A percentile compares a stretch with the other conserved stretches of the same genome.
Evolutionary conservation across 1,284 basidiomycete species (phyloP).

Genomic region (Sporisorium scitamineum): DNA sequence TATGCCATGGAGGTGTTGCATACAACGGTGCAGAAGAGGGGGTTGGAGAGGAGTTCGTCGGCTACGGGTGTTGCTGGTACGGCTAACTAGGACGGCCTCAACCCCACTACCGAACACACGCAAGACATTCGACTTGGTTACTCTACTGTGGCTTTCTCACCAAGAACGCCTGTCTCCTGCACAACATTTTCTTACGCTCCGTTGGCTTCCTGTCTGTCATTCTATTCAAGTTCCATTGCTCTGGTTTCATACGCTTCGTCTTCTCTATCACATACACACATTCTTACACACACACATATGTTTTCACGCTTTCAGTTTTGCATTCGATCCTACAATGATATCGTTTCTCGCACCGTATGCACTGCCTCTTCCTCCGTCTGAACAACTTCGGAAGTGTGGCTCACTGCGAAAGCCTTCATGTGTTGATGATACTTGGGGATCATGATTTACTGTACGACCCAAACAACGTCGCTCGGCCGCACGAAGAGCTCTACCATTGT

Average conservation of each 20-base stretch:
- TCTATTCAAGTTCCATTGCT: background rate
- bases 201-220: background rate
- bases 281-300: background rate
- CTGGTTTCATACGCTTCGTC: background rate
- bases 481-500: constrained; percentile 35
- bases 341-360: background rate
- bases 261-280: background rate
- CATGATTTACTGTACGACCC: constrained; percentile 37
- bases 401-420: too few relatives aligned
- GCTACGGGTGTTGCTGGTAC: constrained; percentile 4
- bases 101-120: too few relatives aligned
- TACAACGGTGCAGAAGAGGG: constrained; percentile 24
- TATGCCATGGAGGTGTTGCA: constrained; percentile 43
- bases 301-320: background rate
- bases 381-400: too few relatives aligned
- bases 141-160: too few relatives aligned
- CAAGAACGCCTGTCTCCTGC: too few relatives aligned
- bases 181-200: too few relatives aligned
- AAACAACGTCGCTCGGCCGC: constrained; percentile 50
- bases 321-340: background rate
- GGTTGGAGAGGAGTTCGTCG: constrained; percentile 5
- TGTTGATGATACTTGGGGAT: too few relatives aligned
- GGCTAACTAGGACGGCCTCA: background rate
- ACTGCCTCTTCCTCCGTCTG: background rate
- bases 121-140: too few relatives aligned